Base-by-base conservation (phyloP, 2,329 filamentous ascomycete species). In the Didymella arachidicola region DNA sequence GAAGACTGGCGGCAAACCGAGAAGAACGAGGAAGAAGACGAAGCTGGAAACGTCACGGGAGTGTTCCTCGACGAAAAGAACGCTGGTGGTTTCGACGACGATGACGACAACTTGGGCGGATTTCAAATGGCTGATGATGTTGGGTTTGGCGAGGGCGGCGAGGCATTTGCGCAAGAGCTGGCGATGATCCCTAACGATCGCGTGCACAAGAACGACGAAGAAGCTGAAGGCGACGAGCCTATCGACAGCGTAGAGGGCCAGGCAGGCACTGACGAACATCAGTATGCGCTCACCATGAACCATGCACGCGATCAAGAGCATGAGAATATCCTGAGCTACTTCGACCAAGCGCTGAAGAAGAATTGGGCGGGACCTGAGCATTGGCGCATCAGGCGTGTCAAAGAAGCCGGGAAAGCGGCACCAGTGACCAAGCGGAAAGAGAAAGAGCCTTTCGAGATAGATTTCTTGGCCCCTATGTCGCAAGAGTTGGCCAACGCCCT, bases 321-420 rank as follows among this genome's bases (percentile, higher is more conserved):
- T 73, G 92, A 98, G 68, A 94, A 97, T 70, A 97, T 99, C 57
- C 84, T 99, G n/a, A 90, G 91, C 72, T 99, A 98, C 80, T 99
- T 99, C 73, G 95, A 99, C 76, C 92, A 97, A 72, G 93, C 94
- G 2, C 80, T 98, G 42, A 92, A 95, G 74, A 98, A 97, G 84
- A 97, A 97, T 72, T 99, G 95, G 94, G 89, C 90, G 6, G 96
- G 93, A 47, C 94, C 95, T n/a, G 95, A 98, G 76, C 95, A 99
- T 78, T 99, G 95, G 95, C 89, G 94, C 66, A 98, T 99, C 73
- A 86, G 91, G 62, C 92, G 93, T 72, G 95, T 99, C 77, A 98
- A 98, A 69, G 85, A 88, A 55, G 78, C 75, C 14, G 82, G 77
- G 69, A 93, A 93, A 77, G 82, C 85, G 14, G 80, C 79, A 30